Conservation (phyloP, 148 eudicot species). For the Camellia sinensis region DNA sequence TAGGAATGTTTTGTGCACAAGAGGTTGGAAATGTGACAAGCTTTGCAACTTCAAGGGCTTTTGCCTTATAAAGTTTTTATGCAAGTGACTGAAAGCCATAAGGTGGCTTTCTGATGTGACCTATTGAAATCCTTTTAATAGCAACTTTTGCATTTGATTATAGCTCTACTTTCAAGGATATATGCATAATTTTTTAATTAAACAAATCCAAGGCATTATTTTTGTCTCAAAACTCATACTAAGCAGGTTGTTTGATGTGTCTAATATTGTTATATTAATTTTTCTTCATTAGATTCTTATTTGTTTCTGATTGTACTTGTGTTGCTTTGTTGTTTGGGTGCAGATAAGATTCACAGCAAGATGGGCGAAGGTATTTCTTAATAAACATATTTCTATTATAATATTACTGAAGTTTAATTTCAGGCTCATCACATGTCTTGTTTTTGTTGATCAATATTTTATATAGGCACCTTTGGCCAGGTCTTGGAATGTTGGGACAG, state of each 20-base stretch:
- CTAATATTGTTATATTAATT: background rate
- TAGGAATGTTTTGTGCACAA: constrained; percentile 74
- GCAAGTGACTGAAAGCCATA: background rate
- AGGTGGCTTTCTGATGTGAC: background rate
- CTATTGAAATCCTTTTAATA: too few relatives aligned
- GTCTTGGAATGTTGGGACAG: constrained; percentile 77
- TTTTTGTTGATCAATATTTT: background rate
- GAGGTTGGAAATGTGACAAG: constrained; percentile 64
- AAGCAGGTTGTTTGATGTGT: background rate
- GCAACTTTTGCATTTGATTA: background rate
- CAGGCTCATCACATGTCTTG: background rate
- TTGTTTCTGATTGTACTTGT: background rate
- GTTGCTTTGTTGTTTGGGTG: constrained; percentile 16
- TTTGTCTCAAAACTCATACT: background rate
- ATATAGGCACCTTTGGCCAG: constrained; percentile 74
- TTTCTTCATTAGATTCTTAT: background rate
- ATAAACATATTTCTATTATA: background rate
- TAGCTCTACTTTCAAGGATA: background rate
- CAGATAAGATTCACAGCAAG: constrained; percentile 63
- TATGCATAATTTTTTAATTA: background rate
- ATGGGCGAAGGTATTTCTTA: constrained; percentile 56
- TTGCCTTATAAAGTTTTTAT: background rate
- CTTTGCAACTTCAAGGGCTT: constrained; percentile 47
- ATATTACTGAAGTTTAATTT: background rate
- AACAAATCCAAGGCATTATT: background rate